Percentiles rank a stretch among this genome's conserved stretches.
These are phyloP conservation scores for Sugiyamaella grinbergsii DNA, from an alignment of 1,139 yeast species.

Conservation along the genomic window DNA sequence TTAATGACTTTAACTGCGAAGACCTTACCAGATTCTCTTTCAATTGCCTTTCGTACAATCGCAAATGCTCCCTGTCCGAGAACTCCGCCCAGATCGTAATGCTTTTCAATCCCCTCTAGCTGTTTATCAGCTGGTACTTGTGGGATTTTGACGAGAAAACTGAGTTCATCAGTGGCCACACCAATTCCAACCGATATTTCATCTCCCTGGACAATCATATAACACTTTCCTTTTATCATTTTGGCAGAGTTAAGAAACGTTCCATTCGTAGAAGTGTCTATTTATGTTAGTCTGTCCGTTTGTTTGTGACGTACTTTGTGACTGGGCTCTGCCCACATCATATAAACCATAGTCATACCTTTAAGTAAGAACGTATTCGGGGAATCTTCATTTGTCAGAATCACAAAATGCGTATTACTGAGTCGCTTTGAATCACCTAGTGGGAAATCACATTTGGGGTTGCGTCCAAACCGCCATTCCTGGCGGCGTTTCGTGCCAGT, in stretches of 20 bases:
- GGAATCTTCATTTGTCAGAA: conserved; percentile 24
- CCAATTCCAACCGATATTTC: conserved; percentile 91
- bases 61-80: conserved; percentile 98
- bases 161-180: conserved; percentile 70
- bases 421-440: conserved; percentile 67
- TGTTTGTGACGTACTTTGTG: not conserved
- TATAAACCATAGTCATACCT: too few species aligned
- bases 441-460: conserved; percentile 61
- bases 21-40: conserved; percentile 77
- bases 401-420: conserved; percentile 74
- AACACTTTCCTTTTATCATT: conserved; percentile 76
- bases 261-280: conserved; percentile 68
- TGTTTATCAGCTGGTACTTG: conserved; percentile 7
- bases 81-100: conserved; percentile 74
- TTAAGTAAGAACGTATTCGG: conserved; percentile 24
- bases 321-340: conserved; percentile 13
- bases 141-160: conserved; percentile 68
- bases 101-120: conserved; percentile 55
- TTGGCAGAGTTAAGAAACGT: conserved; percentile 78
- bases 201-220: conserved; percentile 86
- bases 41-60: conserved; percentile 86
- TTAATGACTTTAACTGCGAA: conserved; percentile 90
- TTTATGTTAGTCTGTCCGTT: conserved; percentile 24
- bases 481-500: conserved; percentile 20
- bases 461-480: conserved; percentile 78